Evolutionary conservation across 2,329 filamentous ascomycete species (phyloP).

Genomic region (Colletotrichum zoysiae): DNA sequence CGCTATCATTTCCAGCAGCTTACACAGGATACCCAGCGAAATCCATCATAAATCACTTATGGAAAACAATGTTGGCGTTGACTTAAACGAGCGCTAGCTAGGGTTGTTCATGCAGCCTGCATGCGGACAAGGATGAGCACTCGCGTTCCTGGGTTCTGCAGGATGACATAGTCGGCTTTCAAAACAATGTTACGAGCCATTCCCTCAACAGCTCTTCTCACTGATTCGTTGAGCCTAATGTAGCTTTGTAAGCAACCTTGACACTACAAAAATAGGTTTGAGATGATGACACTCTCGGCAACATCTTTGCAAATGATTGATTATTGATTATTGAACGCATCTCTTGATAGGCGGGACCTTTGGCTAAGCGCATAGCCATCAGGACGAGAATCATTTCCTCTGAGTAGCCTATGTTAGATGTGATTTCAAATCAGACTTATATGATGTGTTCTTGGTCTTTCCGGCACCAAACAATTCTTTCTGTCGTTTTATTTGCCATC

Average conservation of each 20-base stretch:
- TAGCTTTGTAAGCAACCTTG: slow-evolving; percentile 1
- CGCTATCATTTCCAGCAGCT: too few relatives aligned
- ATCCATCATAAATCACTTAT: not conserved
- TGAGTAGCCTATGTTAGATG: not conserved
- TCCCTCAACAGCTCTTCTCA: not conserved
- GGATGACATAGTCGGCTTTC: slow-evolving; percentile 16
- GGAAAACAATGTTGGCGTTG: not conserved
- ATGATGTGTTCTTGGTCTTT: not conserved
- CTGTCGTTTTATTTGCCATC: not conserved
- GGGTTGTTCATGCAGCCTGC: slow-evolving; percentile 8
- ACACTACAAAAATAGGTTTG: slow-evolving; percentile 2
- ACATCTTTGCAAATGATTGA: not conserved
- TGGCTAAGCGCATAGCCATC: not conserved
- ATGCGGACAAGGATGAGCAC: not conserved
- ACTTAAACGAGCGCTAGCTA: not conserved
- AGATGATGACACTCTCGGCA: not conserved
- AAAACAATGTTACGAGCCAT: not conserved
- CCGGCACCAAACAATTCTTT: not conserved
- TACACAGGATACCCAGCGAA: not conserved
- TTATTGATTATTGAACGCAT: not conserved
- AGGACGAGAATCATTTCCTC: too few relatives aligned
- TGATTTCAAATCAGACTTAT: not conserved
- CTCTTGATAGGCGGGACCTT: not conserved
- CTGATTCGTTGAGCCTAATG: not conserved
- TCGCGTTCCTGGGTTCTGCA: not conserved